Evolutionary conservation across 495 filamentous ascomycete species (phyloP).

Genomic region (Neurospora sp.): DNA sequence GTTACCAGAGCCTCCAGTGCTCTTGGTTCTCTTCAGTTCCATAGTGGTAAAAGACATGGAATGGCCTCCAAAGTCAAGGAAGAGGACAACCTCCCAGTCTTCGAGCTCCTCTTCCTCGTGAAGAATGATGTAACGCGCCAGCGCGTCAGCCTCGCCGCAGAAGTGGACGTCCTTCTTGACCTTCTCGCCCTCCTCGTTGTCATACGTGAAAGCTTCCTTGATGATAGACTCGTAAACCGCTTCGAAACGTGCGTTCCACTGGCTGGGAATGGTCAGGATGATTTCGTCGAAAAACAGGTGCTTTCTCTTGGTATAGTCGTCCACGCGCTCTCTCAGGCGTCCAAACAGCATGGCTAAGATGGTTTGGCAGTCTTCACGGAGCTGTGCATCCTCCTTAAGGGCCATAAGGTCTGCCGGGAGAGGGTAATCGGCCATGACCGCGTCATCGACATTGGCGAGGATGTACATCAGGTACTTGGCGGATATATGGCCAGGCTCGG

Average conservation of each 20-base stretch:
- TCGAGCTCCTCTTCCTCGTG: neutral
- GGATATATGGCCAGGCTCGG: neutral
- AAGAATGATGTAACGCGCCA: constrained; percentile 2
- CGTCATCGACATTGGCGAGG: constrained; percentile 1
- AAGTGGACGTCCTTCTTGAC: neutral
- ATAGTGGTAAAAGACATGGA: neutral
- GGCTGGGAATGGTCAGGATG: neutral
- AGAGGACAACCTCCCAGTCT: constrained; percentile 2
- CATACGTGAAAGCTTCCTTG: neutral
- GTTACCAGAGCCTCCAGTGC: neutral
- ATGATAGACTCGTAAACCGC: neutral
- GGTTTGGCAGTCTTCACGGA: neutral
- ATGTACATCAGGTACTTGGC: constrained; percentile 6
- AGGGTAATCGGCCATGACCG: neutral
- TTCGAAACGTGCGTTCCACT: constrained; percentile 2
- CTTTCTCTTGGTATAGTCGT: neutral
- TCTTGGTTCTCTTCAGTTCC: neutral
- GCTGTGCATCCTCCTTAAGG: neutral
- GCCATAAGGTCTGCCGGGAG: neutral
- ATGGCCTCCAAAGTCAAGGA: constrained; percentile 6
- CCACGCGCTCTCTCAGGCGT: neutral
- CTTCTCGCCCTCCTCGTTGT: neutral
- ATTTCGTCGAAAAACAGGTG: neutral
- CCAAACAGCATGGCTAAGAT: neutral
- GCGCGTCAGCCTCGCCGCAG: neutral